A percentile compares a stretch with the other conserved stretches of the same genome.
Evolutionary conservation across 371 early-diverging fungal species (phyloP).

Genomic region (Chytridiales sp.): DNA sequence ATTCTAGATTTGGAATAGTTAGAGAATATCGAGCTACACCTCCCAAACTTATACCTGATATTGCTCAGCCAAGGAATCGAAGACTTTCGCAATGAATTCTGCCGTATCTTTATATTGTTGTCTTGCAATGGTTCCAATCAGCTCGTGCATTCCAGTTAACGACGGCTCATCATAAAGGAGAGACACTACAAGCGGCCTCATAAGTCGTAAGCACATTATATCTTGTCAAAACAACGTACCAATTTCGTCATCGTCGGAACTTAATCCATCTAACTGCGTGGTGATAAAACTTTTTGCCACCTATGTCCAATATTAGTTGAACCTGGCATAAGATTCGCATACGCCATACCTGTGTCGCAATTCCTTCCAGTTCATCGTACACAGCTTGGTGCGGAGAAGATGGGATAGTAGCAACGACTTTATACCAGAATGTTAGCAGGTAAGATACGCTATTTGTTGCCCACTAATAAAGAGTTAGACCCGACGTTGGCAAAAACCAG

Average conservation of each 20-base stretch:
- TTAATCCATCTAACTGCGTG: constrained; percentile 59
- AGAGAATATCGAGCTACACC: too few relatives aligned
- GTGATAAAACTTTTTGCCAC: constrained; percentile 53
- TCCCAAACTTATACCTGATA: constrained; percentile 54
- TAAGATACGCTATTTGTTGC: constrained; percentile 75
- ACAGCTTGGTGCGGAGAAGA: constrained; percentile 19
- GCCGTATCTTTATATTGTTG: constrained; percentile 68
- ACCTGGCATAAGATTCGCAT: not conserved
- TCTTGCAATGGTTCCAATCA: constrained; percentile 73
- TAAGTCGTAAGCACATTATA: not conserved
- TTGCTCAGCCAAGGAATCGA: constrained; percentile 65
- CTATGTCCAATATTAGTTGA: constrained; percentile 6
- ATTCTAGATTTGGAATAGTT: too few relatives aligned
- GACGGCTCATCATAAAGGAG: constrained; percentile 71
- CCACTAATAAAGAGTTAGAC: constrained; percentile 50
- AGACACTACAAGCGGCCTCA: constrained; percentile 53
- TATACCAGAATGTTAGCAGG: constrained; percentile 81
- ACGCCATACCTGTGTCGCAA: constrained; percentile 22
- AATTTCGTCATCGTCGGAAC: constrained; percentile 59
- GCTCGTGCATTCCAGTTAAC: constrained; percentile 66
- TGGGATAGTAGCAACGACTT: constrained; percentile 31
- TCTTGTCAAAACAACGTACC: constrained; percentile 38
- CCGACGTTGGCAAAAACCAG: not conserved
- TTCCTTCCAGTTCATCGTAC: constrained; percentile 20
- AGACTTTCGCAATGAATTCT: constrained; percentile 53